These are phyloP conservation scores for Hyaloscypha variabilis DNA, from an alignment of 495 filamentous ascomycete genomes.

Conservation along the genomic window DNA sequence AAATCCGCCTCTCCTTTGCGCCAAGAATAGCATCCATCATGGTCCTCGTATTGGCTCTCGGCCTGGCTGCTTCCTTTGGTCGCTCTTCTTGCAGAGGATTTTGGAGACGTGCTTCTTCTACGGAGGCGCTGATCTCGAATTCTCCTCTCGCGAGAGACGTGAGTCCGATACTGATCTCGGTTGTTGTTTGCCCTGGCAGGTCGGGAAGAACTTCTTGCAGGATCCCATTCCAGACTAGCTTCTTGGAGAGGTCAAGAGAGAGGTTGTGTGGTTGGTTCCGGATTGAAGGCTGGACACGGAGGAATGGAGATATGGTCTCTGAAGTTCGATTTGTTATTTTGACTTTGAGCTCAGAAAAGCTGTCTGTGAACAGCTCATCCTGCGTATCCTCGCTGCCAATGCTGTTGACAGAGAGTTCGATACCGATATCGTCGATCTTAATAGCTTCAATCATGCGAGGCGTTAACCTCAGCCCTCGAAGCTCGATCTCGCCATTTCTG, in stretches of 20 bases:
- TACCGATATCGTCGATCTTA: constrained; percentile 76
- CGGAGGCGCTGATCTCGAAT: constrained; percentile 78
- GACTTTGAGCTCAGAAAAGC: constrained; percentile 69
- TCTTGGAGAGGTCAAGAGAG: constrained; percentile 81
- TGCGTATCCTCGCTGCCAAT: constrained; percentile 15
- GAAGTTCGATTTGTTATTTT: constrained; percentile 72
- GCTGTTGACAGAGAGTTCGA: constrained; percentile 59
- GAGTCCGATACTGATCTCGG: constrained; percentile 62
- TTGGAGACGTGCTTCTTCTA: constrained; percentile 73
- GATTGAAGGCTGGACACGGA: constrained; percentile 78
- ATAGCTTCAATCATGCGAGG: constrained; percentile 82
- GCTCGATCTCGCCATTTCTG: constrained; percentile 70
- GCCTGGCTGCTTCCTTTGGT: constrained; percentile 37
- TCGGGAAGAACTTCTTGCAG: constrained; percentile 72
- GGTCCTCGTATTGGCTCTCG: constrained; percentile 53
- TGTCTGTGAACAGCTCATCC: constrained; percentile 58
- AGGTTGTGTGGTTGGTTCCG: constrained; percentile 71
- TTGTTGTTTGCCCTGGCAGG: constrained; percentile 55
- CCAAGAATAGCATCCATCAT: constrained; percentile 57
- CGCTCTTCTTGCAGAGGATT: constrained; percentile 19
- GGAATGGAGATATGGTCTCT: constrained; percentile 66
- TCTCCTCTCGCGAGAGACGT: constrained; percentile 76
- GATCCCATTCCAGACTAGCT: constrained; percentile 82
- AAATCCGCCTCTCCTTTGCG: constrained; percentile 66
- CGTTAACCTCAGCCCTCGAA: constrained; percentile 72